phyloP scores from a whole-genome alignment of 768 basidiomycete genomes.

The Mycena maculata region DNA sequence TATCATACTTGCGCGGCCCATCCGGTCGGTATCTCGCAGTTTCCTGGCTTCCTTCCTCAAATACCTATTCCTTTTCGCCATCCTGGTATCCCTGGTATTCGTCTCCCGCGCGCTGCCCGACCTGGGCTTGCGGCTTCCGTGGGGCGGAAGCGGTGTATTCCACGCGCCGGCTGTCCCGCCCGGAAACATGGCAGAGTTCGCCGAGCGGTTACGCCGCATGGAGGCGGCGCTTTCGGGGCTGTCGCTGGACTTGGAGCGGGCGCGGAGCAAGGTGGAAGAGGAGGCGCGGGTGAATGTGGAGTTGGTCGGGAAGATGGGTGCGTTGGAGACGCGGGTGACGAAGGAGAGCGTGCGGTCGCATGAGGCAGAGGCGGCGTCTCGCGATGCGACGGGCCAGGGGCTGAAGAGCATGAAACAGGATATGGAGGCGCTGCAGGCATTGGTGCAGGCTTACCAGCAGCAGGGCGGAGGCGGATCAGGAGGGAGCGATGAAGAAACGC shows the following conservation, averaged over 20 bases:
- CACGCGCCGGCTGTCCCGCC: conserved; percentile 68
- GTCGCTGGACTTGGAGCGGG: conserved; percentile 64
- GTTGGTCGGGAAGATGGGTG: conserved; percentile 63
- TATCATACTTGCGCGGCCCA: conserved; percentile 61
- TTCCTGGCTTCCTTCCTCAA: conserved; percentile 45
- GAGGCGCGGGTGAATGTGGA: conserved; percentile 64
- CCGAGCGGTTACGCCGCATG: conserved; percentile 69
- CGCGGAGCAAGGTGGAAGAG: conserved; percentile 62
- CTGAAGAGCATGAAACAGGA: conserved; percentile 66
- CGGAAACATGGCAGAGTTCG: conserved; percentile 73
- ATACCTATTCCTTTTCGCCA: conserved; percentile 52
- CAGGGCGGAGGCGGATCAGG: conserved; percentile 28
- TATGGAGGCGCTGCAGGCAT: conserved; percentile 62
- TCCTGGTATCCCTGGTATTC: conserved; percentile 47
- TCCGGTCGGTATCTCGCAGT: conserved; percentile 50
- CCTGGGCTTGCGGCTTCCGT: conserved; percentile 40
- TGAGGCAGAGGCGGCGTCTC: conserved; percentile 65
- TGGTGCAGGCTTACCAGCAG: conserved; percentile 47
- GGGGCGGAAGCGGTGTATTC: conserved; percentile 50
- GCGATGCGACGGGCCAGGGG: conserved; percentile 56
- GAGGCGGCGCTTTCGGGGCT: conserved; percentile 73
- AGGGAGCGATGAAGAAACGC: conserved; percentile 66
- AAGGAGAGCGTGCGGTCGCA: conserved; percentile 56
- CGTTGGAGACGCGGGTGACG: conserved; percentile 60
- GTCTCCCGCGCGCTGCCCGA: conserved; percentile 48